A percentile compares a stretch with the other conserved stretches of the same genome.
phyloP scores from a whole-genome alignment of 2,329 filamentous ascomycete genomes.

The Penicillium sp. region DNA sequence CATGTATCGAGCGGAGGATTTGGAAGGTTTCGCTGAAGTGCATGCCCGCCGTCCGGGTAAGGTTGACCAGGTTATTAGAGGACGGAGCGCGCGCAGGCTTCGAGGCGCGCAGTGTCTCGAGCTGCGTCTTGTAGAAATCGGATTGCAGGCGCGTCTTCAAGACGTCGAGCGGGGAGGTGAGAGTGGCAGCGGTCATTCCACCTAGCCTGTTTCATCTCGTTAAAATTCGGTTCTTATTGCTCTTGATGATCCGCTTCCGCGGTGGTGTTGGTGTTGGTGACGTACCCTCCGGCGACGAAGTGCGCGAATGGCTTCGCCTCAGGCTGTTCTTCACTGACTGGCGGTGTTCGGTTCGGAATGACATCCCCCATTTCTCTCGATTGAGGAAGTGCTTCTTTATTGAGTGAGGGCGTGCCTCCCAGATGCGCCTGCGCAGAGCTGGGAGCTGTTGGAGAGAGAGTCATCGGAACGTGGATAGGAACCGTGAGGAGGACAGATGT shows the following conservation, averaged over 20 bases:
- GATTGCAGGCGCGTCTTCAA: slow-evolving; percentile 92
- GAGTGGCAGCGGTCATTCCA: slow-evolving; percentile 85
- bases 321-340: slow-evolving; percentile 37
- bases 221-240: neutral
- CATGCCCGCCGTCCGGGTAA: slow-evolving; percentile 66
- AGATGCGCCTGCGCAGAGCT: slow-evolving; percentile 32
- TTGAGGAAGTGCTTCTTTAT: slow-evolving; percentile 24
- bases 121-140: slow-evolving; percentile 88
- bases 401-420: slow-evolving; percentile 13
- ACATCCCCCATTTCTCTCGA: slow-evolving; percentile 44
- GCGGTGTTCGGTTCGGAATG: slow-evolving; percentile 28
- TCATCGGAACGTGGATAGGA: slow-evolving; percentile 16
- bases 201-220: slow-evolving; percentile 61
- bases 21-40: slow-evolving; percentile 85
- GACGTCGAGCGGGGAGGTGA: slow-evolving; percentile 93
- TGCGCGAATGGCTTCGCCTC: slow-evolving; percentile 81
- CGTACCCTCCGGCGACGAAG: slow-evolving; percentile 86
- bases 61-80: slow-evolving; percentile 58
- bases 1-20: slow-evolving; percentile 79
- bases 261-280: slow-evolving; percentile 13
- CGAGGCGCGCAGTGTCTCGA: slow-evolving; percentile 65
- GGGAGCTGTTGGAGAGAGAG: slow-evolving; percentile 23
- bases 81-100: slow-evolving; percentile 53
- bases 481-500: neutral
- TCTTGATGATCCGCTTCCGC: neutral